phyloP scores from a whole-genome alignment of 176 grass and related monocot genomes.

The Triticum urartu region DNA sequence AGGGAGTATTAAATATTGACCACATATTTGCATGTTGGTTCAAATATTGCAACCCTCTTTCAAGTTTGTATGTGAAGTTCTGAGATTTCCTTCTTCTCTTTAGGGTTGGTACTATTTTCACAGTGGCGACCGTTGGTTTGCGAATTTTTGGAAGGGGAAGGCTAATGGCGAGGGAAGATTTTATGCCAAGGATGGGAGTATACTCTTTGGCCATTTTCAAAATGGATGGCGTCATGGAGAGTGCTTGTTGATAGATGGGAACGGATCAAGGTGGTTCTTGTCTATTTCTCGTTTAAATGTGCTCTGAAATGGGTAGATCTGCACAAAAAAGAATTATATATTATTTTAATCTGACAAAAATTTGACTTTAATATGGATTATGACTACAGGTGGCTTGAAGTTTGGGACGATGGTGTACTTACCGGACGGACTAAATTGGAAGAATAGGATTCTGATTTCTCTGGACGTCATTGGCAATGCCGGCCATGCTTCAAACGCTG shows the following conservation, averaged over 20 bases:
- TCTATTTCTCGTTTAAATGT: not conserved
- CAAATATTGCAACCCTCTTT: not conserved
- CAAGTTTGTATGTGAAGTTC: not conserved
- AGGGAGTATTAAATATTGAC: not conserved
- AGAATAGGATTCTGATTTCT: conserved; percentile 18
- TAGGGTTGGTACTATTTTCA: conserved; percentile 95
- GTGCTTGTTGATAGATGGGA: conserved; percentile 61
- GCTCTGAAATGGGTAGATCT: not conserved
- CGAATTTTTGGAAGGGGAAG: conserved; percentile 93
- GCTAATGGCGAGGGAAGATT: conserved; percentile 94
- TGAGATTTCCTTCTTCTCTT: conserved; percentile 23
- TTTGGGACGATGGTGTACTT: conserved; percentile 79
- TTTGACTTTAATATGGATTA: conserved; percentile 10
- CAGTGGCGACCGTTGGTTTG: conserved; percentile 82
- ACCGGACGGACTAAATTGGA: conserved; percentile 42
- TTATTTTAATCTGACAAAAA: not conserved
- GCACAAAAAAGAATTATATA: not conserved
- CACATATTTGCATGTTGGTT: not conserved
- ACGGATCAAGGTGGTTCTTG: conserved; percentile 63
- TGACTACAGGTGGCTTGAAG: conserved; percentile 69
- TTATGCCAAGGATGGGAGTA: conserved; percentile 76
- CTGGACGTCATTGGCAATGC: not conserved
- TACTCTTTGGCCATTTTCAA: conserved; percentile 87
- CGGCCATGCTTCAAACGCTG: not conserved
- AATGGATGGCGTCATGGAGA: conserved; percentile 88